A percentile compares a stretch with the other conserved stretches of the same genome.
phyloP scores from a whole-genome alignment of 2,329 filamentous ascomycete genomes.

The Zasmidium citrigriseum region DNA sequence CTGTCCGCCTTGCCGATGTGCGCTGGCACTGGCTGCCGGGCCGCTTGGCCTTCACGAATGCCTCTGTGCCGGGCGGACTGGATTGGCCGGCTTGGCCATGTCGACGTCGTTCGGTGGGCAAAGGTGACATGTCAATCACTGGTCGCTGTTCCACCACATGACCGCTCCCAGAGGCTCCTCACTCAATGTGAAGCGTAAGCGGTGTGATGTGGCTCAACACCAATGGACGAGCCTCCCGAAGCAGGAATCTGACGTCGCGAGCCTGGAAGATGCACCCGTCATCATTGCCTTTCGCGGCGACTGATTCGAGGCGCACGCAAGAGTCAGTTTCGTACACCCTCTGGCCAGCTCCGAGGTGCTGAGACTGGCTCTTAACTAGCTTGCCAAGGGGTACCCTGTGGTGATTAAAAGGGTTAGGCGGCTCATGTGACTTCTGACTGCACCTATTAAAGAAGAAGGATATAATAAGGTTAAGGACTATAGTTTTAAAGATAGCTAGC shows the following conservation, averaged over 20 bases:
- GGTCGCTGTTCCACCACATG: constrained; percentile 8
- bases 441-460: too few relatives aligned
- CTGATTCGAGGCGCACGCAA: neutral
- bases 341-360: too few relatives aligned
- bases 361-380: too few relatives aligned
- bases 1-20: neutral
- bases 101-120: neutral
- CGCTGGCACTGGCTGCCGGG: neutral
- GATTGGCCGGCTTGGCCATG: constrained; percentile 3
- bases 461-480: too few relatives aligned
- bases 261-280: neutral
- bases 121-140: constrained; percentile 8
- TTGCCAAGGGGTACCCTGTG: too few relatives aligned
- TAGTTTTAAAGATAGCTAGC: too few relatives aligned
- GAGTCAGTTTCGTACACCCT: constrained; percentile 4
- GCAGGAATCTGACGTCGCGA: constrained; percentile 7
- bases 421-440: too few relatives aligned
- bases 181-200: constrained; percentile 3
- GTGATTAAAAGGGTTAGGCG: too few relatives aligned
- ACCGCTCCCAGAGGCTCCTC: neutral
- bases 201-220: constrained; percentile 16
- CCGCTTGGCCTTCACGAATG: neutral
- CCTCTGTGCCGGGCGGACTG: neutral
- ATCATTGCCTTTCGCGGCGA: neutral
- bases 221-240: neutral